Conservation (phyloP, 2,329 filamentous ascomycete genomes). For the Neopestalotiopsis rosae region DNA sequence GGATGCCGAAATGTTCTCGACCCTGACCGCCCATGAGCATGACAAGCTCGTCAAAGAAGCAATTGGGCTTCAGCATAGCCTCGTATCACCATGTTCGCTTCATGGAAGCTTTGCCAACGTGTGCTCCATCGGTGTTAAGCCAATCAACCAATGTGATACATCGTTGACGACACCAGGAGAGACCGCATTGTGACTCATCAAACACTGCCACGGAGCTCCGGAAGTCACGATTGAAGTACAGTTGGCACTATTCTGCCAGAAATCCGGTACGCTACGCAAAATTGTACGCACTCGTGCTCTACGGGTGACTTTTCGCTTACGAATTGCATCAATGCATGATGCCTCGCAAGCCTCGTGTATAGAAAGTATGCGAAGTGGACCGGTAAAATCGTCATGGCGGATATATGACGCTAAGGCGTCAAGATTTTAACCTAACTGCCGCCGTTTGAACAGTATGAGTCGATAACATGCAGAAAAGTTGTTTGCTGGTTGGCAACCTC, state of each 20-base stretch:
- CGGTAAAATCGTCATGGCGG: not conserved
- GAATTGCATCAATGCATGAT: not conserved
- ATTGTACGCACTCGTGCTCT: not conserved
- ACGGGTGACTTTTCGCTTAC: not conserved
- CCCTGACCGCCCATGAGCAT: not conserved
- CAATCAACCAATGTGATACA: not conserved
- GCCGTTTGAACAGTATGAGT: conserved; percentile 1
- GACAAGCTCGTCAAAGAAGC: not conserved
- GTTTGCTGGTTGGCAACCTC: not conserved
- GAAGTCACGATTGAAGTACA: not conserved
- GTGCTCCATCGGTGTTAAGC: not conserved
- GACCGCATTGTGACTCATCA: not conserved
- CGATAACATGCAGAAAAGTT: not conserved
- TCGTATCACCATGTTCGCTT: not conserved
- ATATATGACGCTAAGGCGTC: conserved; percentile 7
- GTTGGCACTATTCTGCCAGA: not conserved
- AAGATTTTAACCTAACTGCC: conserved; percentile 5
- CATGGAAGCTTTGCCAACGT: not conserved
- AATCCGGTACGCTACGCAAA: not conserved
- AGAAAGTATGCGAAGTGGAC: conserved; percentile 3
- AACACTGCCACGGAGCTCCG: conserved; percentile 12
- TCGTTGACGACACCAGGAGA: not conserved
- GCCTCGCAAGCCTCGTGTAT: not conserved
- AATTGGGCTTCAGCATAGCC: not conserved
- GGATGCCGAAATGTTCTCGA: not conserved